phyloP scores from a whole-genome alignment of 2,329 filamentous ascomycete genomes.

The Rhynchosporium agropyri region DNA sequence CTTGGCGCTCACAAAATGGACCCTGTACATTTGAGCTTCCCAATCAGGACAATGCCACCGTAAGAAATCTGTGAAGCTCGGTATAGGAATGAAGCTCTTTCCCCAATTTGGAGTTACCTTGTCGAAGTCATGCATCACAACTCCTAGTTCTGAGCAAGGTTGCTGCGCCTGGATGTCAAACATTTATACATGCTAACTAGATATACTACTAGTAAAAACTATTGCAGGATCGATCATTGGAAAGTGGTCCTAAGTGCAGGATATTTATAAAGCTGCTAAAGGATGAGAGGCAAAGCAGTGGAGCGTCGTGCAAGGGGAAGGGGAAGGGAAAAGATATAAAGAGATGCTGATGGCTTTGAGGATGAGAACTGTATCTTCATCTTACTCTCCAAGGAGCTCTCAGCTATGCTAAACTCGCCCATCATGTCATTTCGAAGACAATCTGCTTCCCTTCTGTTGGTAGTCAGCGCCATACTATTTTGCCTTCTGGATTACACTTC shows the following conservation, averaged over 20 bases:
- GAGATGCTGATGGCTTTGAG: not conserved
- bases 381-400: not conserved
- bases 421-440: slow-evolving; percentile 8
- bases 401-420: not conserved
- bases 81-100: not conserved
- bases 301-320: not conserved
- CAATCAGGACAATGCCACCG: not conserved
- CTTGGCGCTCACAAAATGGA: not conserved
- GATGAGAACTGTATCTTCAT: not conserved
- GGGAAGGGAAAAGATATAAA: not conserved
- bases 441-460: not conserved
- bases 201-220: not conserved
- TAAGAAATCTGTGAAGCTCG: not conserved
- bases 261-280: not conserved
- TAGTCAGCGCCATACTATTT: not conserved
- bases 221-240: not conserved
- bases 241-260: not conserved
- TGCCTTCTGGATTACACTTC: slow-evolving; percentile 11
- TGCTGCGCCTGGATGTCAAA: not conserved
- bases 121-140: slow-evolving; percentile 2
- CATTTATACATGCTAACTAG: not conserved
- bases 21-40: not conserved
- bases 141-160: not conserved
- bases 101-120: not conserved
- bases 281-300: not conserved